Percentiles rank a stretch among this genome's conserved stretches.
Evolutionary conservation across 176 grass and related monocot species (phyloP).

Genomic region (Oryza rufipogon): DNA sequence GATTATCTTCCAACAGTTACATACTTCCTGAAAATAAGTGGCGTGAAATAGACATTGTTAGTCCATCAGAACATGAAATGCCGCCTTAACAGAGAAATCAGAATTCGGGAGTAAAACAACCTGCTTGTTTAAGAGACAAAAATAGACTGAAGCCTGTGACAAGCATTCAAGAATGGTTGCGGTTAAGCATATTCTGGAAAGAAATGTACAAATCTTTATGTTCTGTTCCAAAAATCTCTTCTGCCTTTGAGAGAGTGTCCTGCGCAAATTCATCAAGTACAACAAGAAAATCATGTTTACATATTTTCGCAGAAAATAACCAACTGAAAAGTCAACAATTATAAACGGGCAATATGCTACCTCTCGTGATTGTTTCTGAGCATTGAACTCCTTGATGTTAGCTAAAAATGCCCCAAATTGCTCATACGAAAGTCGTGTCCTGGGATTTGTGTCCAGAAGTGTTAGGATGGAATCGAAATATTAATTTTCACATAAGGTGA

Average conservation of each 20-base stretch:
- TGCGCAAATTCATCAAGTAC: conserved; percentile 45
- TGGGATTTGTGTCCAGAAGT: conserved; percentile 37
- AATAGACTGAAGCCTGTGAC: background rate
- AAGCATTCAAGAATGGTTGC: conserved; percentile 54
- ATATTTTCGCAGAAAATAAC: conserved; percentile 6
- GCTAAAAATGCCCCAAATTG: conserved; percentile 94
- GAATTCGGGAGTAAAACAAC: background rate
- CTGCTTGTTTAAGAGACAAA: conserved; percentile 24
- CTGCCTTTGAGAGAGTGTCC: conserved; percentile 84
- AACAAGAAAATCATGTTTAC: conserved; percentile 19
- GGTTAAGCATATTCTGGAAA: conserved; percentile 89
- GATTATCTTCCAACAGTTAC: conserved; percentile 3
- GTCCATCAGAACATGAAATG: conserved; percentile 14
- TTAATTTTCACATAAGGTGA: background rate
- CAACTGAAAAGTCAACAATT: background rate
- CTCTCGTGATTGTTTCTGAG: conserved; percentile 80
- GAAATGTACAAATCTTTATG: conserved; percentile 85
- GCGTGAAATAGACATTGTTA: conserved; percentile 18
- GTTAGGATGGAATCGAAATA: conserved; percentile 3
- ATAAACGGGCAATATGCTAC: conserved; percentile 35
- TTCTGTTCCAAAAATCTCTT: conserved; percentile 90
- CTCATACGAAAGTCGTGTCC: conserved; percentile 87
- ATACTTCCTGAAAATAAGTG: conserved; percentile 29
- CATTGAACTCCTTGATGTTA: conserved; percentile 92
- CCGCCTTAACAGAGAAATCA: background rate